Conservation (phyloP, 1,284 basidiomycete genomes). For the Pseudozyma thailandica region DNA sequence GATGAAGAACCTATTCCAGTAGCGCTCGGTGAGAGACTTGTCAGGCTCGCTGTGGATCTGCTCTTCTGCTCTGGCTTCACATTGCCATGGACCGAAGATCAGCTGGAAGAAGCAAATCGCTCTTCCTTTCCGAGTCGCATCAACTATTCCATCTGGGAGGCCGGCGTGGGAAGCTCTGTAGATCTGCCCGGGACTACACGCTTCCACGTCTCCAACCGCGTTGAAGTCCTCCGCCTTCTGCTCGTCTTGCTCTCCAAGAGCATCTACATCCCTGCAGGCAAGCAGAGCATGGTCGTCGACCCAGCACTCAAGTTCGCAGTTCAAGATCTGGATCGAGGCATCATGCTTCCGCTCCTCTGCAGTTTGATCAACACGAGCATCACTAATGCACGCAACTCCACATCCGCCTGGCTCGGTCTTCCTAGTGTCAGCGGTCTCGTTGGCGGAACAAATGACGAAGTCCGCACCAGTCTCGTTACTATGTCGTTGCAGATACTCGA, state of each 20-base stretch:
- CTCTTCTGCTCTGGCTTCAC: conserved; percentile 66
- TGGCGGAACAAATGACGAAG: conserved; percentile 41
- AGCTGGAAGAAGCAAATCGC: conserved; percentile 24
- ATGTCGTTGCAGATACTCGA: conserved; percentile 58
- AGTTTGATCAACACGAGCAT: conserved; percentile 61
- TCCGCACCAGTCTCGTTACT: conserved; percentile 38
- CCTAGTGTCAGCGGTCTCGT: conserved; percentile 32
- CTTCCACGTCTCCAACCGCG: conserved; percentile 53
- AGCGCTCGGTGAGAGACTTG: conserved; percentile 47
- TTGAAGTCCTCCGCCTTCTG: conserved; percentile 60
- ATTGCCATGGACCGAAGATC: conserved; percentile 64
- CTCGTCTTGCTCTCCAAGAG: conserved; percentile 62
- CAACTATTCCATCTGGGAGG: conserved; percentile 62
- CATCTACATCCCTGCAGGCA: conserved; percentile 56
- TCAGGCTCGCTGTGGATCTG: conserved; percentile 53
- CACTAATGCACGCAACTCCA: conserved; percentile 46
- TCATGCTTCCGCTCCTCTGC: conserved; percentile 63
- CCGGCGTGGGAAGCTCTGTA: conserved; percentile 63
- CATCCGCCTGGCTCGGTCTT: conserved; percentile 35
- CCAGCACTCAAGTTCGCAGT: conserved; percentile 48
- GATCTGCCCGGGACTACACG: conserved; percentile 49
- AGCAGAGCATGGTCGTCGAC: conserved; percentile 27
- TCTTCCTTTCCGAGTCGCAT: conserved; percentile 6
- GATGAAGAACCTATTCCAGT: conserved; percentile 24
- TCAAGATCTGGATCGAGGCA: conserved; percentile 45